Evolutionary conservation across 2,329 filamentous ascomycete species (phyloP), one percentile per base, ranked within the genome.

Genomic region (Thielaviopsis populi): DNA sequence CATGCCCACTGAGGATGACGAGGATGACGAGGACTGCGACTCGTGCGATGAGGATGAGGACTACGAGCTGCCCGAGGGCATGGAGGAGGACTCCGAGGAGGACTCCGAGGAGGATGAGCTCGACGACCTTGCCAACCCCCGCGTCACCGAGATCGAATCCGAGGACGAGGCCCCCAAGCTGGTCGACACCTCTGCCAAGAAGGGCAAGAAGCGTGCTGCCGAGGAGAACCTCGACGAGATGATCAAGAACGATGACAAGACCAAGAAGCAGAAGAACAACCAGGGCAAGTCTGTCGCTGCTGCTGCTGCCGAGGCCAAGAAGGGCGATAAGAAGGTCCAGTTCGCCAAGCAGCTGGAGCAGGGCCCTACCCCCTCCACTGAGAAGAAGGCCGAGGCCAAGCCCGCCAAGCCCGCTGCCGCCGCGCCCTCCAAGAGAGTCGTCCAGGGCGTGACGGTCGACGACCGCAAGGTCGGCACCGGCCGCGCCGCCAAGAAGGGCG

Each of bases 321-420:
- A 85, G 74, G 78, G 80, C 65, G 87, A 88, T 75, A 96, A 96
- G 84, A 97, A 96, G 81, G 94, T 99, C 67, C 90, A 96, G 76
- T 99, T 99, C 74, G 92, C 94, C 73, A 96, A 97, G 83, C 91
- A 97, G 76, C 89, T 99, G 68, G 94, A 97, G 80, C 91, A 95
- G 76, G 94, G 94, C 66, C 94, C 94, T 68, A 95, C 91, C 53
- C 85, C 86, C 69, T 86, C 88, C 65, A 77, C 82, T 68, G 73
- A 73, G 71, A 66, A 66, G 60, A 65, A 62, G 63, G 17, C 22
- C 27, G 53, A 96, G 84, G 74, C 75, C 70, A 64, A 64, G 58
- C 46, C 48, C 30, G 59, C 59, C 33, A 67, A 68, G 64, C 63
- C 66, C 50, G 61, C 54, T 15, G 27, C 59, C n/a, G 75, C 75